Evolutionary conservation across 441 rosid genomes (phyloP).

Genomic region (Adansonia rubrostipa): DNA sequence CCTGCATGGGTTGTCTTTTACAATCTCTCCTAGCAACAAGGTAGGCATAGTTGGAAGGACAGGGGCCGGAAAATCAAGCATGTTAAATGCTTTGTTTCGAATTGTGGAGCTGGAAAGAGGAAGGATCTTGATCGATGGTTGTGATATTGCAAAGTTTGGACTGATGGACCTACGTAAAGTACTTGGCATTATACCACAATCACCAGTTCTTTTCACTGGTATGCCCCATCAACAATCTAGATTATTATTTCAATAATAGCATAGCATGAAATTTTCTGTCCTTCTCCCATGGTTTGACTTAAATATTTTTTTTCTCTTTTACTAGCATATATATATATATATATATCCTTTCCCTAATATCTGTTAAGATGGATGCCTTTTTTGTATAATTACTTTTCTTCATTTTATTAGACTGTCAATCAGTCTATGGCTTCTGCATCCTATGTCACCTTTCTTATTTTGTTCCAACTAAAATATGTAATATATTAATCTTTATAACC

Average conservation of each 20-base stretch:
- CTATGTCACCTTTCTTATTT: background rate
- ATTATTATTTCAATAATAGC: background rate
- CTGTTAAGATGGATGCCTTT: background rate
- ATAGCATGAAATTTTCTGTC: background rate
- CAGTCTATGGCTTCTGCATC: background rate
- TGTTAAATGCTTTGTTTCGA: constrained; percentile 87
- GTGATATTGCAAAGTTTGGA: constrained; percentile 75
- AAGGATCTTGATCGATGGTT: constrained; percentile 75
- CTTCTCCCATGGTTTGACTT: background rate
- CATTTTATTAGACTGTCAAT: background rate
- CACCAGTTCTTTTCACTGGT: constrained; percentile 98
- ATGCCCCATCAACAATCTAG: constrained; percentile 21
- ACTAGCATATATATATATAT: background rate
- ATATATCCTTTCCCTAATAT: background rate
- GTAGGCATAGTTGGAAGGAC: constrained; percentile 96
- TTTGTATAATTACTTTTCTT: background rate
- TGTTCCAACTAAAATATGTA: background rate
- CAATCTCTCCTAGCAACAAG: constrained; percentile 76
- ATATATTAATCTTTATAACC: constrained; percentile 9
- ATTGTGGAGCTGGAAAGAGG: constrained; percentile 90
- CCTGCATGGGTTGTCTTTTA: constrained; percentile 76
- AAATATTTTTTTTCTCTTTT: background rate
- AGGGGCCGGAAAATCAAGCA: constrained; percentile 96
- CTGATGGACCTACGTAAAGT: constrained; percentile 82
- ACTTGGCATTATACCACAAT: constrained; percentile 90